Evolutionary conservation across 305 asterid species (phyloP).

Genomic region (Rubia balearica): DNA sequence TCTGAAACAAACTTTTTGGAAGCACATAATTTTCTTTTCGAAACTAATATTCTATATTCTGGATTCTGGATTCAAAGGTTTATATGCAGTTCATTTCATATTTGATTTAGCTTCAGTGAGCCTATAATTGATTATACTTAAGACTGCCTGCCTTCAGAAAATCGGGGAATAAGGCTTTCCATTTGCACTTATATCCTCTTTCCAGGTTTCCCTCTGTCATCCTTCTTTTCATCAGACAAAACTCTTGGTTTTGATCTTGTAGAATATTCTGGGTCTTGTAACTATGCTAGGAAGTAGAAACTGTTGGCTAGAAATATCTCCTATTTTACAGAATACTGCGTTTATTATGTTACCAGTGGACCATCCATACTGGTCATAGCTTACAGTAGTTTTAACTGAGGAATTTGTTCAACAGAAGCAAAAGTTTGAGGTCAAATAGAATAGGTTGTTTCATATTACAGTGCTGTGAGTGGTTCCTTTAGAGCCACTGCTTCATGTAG

Average conservation of each 20-base stretch:
- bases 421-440: not conserved
- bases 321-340: not conserved
- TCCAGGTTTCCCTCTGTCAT: conserved; percentile 1
- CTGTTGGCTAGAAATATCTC: not conserved
- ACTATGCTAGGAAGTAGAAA: conserved; percentile 3
- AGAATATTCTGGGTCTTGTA: not conserved
- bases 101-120: not conserved
- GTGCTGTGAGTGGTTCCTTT: not conserved
- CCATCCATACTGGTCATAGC: not conserved
- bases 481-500: not conserved
- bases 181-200: not conserved
- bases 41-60: not conserved
- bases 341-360: not conserved
- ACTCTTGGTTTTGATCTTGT: not conserved
- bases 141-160: not conserved
- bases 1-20: not conserved
- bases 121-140: not conserved
- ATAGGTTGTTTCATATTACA: not conserved
- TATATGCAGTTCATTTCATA: too few relatives aligned
- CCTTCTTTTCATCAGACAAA: not conserved
- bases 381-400: not conserved
- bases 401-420: not conserved
- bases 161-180: not conserved
- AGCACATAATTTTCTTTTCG: not conserved
- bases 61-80: not conserved